These are phyloP conservation scores for Brettanomyces anomalus DNA, from an alignment of 805 yeast species.

Conservation along the genomic window DNA sequence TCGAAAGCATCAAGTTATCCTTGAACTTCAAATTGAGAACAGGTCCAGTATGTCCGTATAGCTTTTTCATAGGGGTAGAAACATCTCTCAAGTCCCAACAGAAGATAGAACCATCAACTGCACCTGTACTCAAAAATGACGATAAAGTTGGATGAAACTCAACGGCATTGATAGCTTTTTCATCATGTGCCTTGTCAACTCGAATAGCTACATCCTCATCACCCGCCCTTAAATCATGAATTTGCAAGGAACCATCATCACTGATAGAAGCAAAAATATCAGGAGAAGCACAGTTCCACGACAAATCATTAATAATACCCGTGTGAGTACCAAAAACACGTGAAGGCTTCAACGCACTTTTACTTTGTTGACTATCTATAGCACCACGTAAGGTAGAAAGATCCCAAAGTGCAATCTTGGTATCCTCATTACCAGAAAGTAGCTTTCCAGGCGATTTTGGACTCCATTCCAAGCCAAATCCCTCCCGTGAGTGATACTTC, in stretches of 20 bases:
- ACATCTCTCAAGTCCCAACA: constrained; percentile 70
- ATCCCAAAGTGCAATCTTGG: constrained; percentile 67
- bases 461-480: constrained; percentile 67
- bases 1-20: constrained; percentile 42
- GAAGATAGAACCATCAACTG: constrained; percentile 64
- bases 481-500: constrained; percentile 54
- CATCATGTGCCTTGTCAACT: constrained; percentile 41
- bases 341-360: constrained; percentile 30
- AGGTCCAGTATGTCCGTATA: constrained; percentile 57
- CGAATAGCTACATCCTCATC: constrained; percentile 28
- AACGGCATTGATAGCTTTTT: constrained; percentile 54
- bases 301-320: constrained; percentile 57
- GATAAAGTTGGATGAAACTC: constrained; percentile 50
- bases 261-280: constrained; percentile 59
- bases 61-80: constrained; percentile 46
- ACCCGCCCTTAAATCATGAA: constrained; percentile 46
- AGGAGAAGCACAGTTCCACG: constrained; percentile 40
- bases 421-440: constrained; percentile 59
- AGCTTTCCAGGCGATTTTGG: constrained; percentile 32
- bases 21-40: constrained; percentile 49
- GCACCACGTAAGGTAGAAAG: constrained; percentile 13
- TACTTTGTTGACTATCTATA: not conserved
- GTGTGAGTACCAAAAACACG: constrained; percentile 41
- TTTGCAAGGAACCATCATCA: constrained; percentile 54
- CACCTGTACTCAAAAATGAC: constrained; percentile 65